Conservation (phyloP, 176 grass and related monocot genomes). For the Oryza nivara region DNA sequence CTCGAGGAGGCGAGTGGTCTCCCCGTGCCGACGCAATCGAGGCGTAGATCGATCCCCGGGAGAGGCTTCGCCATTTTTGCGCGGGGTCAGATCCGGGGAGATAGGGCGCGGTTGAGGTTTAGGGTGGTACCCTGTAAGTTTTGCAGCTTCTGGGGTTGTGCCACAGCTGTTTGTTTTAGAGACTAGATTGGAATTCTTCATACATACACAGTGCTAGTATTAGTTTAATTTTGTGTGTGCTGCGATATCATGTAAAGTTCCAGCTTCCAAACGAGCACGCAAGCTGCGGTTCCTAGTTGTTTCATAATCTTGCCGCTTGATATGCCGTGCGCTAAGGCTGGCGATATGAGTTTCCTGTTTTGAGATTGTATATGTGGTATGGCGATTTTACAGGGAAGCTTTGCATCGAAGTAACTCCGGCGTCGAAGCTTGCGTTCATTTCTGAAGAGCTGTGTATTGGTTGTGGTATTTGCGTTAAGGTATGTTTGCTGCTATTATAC, state of each 20-base stretch:
- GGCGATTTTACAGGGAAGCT: slow-evolving; percentile 64
- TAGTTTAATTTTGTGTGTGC: too few relatives aligned
- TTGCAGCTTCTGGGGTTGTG: background rate
- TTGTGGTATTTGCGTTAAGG: slow-evolving; percentile 98
- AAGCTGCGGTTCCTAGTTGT: background rate
- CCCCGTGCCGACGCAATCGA: background rate
- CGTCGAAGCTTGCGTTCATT: slow-evolving; percentile 71
- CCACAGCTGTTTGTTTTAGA: background rate
- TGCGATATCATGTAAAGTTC: too few relatives aligned
- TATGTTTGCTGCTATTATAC: slow-evolving; percentile 10
- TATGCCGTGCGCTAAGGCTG: background rate
- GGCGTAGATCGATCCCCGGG: slow-evolving; percentile 25
- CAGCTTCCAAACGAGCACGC: too few relatives aligned
- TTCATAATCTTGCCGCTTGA: background rate
- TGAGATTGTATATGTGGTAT: background rate
- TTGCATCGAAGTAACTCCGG: slow-evolving; percentile 79
- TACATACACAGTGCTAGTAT: too few relatives aligned
- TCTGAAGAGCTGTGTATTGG: slow-evolving; percentile 96
- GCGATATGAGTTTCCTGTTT: background rate
- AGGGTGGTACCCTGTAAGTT: background rate
- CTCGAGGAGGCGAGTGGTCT: too few relatives aligned
- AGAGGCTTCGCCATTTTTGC: background rate
- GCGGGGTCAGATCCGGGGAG: slow-evolving; percentile 27
- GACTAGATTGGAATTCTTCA: background rate
- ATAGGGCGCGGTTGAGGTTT: background rate